Evolutionary conservation across 805 yeast genomes (phyloP).

Genomic region (Wilhelminamyces savonicus): DNA sequence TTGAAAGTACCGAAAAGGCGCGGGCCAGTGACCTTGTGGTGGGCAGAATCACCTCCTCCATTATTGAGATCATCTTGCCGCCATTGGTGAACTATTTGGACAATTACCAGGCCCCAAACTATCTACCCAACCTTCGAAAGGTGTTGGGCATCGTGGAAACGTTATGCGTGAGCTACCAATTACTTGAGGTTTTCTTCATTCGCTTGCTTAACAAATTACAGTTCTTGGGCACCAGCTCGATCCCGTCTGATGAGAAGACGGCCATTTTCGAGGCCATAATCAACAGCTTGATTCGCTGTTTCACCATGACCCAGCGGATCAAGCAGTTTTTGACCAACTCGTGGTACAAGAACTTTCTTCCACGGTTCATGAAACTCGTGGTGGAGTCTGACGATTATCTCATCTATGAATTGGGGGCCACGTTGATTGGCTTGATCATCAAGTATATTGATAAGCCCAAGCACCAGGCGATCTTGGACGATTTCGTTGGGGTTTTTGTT

Average conservation of each 20-base stretch:
- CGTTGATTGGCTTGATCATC: constrained; percentile 35
- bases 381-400: constrained; percentile 11
- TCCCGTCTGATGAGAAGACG: constrained; percentile 4
- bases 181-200: constrained; percentile 39
- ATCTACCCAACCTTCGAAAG: constrained; percentile 10
- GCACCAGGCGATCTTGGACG: constrained; percentile 43
- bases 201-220: constrained; percentile 39
- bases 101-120: constrained; percentile 30
- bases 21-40: constrained; percentile 30
- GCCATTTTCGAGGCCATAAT: constrained; percentile 4
- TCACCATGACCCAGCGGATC: constrained; percentile 21
- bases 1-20: constrained; percentile 4
- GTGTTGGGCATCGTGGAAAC: constrained; percentile 16
- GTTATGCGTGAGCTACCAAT: constrained; percentile 34
- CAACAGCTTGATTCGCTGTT: constrained; percentile 11
- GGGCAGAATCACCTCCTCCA: constrained; percentile 45
- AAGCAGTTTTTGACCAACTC: constrained; percentile 34
- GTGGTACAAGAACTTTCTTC: constrained; percentile 39
- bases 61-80: constrained; percentile 22
- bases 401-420: constrained; percentile 33
- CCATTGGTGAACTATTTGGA: constrained; percentile 27
- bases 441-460: constrained; percentile 29
- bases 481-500: constrained; percentile 31
- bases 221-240: no score
- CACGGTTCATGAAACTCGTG: constrained; percentile 23